These are phyloP conservation scores for Avena eriantha DNA, from an alignment of 176 grass and related monocot genomes.

Conservation along the genomic window DNA sequence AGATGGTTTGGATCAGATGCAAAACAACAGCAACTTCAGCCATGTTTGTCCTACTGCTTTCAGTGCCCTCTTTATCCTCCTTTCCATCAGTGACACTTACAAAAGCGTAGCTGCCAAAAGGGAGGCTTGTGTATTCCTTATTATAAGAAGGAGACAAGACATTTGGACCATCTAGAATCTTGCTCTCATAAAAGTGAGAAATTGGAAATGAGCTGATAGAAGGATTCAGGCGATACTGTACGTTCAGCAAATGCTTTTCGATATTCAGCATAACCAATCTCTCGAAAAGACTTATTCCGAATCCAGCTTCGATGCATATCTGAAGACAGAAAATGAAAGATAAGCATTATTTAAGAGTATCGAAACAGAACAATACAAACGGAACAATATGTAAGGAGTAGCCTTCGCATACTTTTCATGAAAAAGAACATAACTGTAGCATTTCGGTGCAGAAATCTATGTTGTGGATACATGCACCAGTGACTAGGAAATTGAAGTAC, in stretches of 20 bases:
- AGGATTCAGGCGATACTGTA: conserved; percentile 83
- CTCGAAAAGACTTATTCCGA: conserved; percentile 75
- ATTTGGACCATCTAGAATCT: conserved; percentile 74
- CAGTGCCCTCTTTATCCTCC: conserved; percentile 65
- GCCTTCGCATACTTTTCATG: too few species aligned
- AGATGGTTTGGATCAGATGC: conserved; percentile 59
- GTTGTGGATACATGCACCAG: too few species aligned
- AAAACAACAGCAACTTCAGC: conserved; percentile 72
- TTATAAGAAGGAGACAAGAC: conserved; percentile 55
- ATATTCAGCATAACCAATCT: conserved; percentile 55
- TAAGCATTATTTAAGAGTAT: too few species aligned
- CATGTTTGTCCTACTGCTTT: conserved; percentile 55
- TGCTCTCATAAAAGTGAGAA: conserved; percentile 56
- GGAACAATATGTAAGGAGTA: too few species aligned
- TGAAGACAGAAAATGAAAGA: conserved; percentile 27
- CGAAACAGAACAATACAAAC: too few species aligned
- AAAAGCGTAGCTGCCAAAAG: conserved; percentile 66
- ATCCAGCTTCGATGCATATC: conserved; percentile 66
- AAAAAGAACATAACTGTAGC: too few species aligned
- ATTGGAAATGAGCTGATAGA: conserved; percentile 74
- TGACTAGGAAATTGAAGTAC: not conserved
- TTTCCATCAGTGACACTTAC: conserved; percentile 61
- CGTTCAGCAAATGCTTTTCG: conserved; percentile 69
- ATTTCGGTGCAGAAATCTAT: too few species aligned
- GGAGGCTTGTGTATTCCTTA: conserved; percentile 42